Evolutionary conservation across 1,139 yeast species (phyloP), one percentile per base, ranked within the genome.

Genomic region (Pichia sp.): DNA sequence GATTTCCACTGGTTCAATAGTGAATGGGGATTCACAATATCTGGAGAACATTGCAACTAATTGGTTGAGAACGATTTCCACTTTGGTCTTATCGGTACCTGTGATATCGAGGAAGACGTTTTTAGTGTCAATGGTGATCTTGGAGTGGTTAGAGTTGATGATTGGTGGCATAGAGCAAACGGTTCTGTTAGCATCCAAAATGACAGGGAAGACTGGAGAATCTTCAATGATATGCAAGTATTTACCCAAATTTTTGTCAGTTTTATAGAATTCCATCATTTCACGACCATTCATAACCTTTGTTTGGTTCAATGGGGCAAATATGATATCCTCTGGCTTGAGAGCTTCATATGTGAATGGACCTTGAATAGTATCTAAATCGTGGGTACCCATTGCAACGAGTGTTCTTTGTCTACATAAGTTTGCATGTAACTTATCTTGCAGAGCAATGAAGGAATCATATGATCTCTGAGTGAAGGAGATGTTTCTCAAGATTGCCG

Each of bases 301-400:
- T 13, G 75, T 68, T 66, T 93, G 97, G 62, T 88, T 88, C 56
- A 93, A 73, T 33, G 98, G 98, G 31, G 68, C 67, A 52, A 86
- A 86, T 46, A 73, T 70, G 58, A 93, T 75, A 33, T 84, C 88
- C 50, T 72, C 66, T 40, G 96, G 96, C 38, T 76, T 67, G 48
- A 84, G 67, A 27, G 91, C 97, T 57, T 82, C 86, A 66, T 86
- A 93, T 38, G 88, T 77, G 66, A 87, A 85, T 38, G 96, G 96
- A 19, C 91, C 86, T 31, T 73, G 62, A 49, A 91, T 66, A 35
- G 83, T 75, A 59, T 85, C 95, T 45, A 82, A 67, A 63, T 93
- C 97, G 59, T 93, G 99, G 41, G 99, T 93, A 52, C 99, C 99
- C 69, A 88, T 87, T 40, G 98, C 97, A 37, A 91, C 98, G 53